Evolutionary conservation across 352 stramenopile species (phyloP), one percentile per base, ranked within the genome.

Genomic region (Elongisporangium anandrum): DNA sequence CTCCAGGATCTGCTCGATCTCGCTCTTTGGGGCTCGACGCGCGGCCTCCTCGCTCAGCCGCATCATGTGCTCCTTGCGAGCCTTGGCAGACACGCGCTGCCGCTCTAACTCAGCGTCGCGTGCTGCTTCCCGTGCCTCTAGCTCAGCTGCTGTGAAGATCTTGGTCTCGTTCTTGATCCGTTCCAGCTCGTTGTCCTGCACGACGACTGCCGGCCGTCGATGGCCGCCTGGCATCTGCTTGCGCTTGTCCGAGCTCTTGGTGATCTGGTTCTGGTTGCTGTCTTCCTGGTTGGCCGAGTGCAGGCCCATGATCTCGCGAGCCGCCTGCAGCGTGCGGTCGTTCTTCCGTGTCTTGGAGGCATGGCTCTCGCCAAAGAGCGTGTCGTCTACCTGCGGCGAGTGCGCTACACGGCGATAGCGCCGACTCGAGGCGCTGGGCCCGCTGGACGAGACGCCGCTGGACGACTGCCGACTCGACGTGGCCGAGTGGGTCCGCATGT

Each of bases 51-150:
- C 78, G 22, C 75, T 85, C 34, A 90, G 69, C 29, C 78, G 73
- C 34, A 92, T 57, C 84, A 92, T 94, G 69, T 91, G 66, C 45
- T 91, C 81, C 58, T 93, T 93, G n/a, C 80, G 77, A 55, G 74
- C 79, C 56, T 88, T 89, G 12, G 84, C 75, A 16, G 79, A 73
- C 38, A 90, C 56, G 21, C 80, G 65, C 59, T 84, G 64, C 3
- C 73, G 63, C 61, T 91, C 81, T 20, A 80, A 69, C 48, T 88
- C 77, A 0, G 64, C 77, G 22, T 91, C 84, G 1, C 69, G 75
- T 29, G 79, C 62, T 0, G 73, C 79, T 45, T 87, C 75, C n/a
- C 86, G 63, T 23, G 68, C 70, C 50, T 92, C 82, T 3, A 87
- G 63, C 48, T 89, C 70, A 0, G 63, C 65, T 7, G 70, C 47